Base-by-base conservation (phyloP, 345 rosid species). In the Lepidium sativum region DNA sequence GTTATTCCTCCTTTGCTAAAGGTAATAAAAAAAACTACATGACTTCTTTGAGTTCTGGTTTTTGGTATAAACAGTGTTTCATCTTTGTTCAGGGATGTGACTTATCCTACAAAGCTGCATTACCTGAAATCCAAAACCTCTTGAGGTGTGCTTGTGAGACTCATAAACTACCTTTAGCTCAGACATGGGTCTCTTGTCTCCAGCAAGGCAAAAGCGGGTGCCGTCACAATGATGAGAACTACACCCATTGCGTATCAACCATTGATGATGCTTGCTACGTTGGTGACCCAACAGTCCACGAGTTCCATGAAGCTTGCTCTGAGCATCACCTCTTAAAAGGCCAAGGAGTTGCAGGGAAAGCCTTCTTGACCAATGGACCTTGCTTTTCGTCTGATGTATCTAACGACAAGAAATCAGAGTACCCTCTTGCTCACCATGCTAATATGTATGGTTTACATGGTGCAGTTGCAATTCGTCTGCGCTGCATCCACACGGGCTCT, bases 351-450 rank as follows among this genome's bases (percentile, higher is more conserved):
- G 95, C 77, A 8, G 99, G 99, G 45, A 66, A 69, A 77, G 97
- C 99, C 9, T 94, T 94, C 67, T 43, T 83, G 74, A 89, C 99
- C 6, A 94, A 89, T 70, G 83, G 87, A 48, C 96, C 97, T 9
- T 87, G 99, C 83, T 94, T 89, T 77, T 79, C 82, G 1, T 49
- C 85, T 14, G 89, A 94, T 69, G 81, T 89, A 60, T 78, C 97
- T 15, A 76, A 71, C 63, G 72, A 52, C 21, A 68, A 75, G 34
- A 89, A 82, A 75, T 75, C 86, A 0, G 86, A 92, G 49, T 94
- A 89, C 77, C 99, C 99, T 48, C 95, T 94, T 34, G 82, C 97
- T 61, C 99, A 94, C 78, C 95, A 86, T n/a, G 99, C 99, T 20
- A 84, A 76, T 60, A 82, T 94, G 82, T 89, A 78, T 42, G 88